Conservation (phyloP, 148 eudicot genomes). For the Camellia lanceoleosa region DNA sequence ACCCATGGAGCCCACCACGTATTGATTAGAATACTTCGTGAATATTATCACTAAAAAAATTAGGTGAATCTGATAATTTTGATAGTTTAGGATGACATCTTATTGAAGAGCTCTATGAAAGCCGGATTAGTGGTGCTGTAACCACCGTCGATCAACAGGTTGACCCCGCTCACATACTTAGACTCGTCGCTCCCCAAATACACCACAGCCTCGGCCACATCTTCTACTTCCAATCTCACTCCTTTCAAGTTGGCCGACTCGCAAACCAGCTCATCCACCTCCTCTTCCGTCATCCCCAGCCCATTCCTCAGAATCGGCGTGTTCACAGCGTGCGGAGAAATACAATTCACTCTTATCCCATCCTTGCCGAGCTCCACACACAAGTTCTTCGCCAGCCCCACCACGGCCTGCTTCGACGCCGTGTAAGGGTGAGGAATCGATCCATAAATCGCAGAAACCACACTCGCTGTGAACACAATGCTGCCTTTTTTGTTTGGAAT, state of each 20-base stretch:
- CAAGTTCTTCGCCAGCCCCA: slow-evolving; percentile 19
- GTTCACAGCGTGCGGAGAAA: slow-evolving; percentile 25
- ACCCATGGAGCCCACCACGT: too few species aligned
- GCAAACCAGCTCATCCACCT: neutral
- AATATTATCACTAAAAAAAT: too few species aligned
- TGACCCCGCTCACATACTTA: slow-evolving; percentile 38
- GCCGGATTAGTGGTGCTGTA: slow-evolving; percentile 30
- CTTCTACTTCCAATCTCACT: slow-evolving; percentile 21
- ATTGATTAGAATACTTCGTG: too few species aligned
- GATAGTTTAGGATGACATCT: neutral
- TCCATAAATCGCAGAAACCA: neutral
- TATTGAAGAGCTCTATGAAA: slow-evolving; percentile 1
- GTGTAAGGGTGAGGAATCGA: neutral
- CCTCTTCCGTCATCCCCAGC: neutral
- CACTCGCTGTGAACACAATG: slow-evolving; percentile 24
- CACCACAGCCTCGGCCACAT: slow-evolving; percentile 37
- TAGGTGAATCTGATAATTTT: too few species aligned
- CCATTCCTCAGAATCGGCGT: slow-evolving; percentile 17
- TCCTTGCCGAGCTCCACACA: slow-evolving; percentile 35
- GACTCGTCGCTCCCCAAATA: slow-evolving; percentile 45
- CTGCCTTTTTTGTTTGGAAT: slow-evolving; percentile 23
- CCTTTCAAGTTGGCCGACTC: slow-evolving; percentile 26
- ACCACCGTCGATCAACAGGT: slow-evolving; percentile 49
- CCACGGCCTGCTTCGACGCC: slow-evolving; percentile 11
- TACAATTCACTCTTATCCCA: slow-evolving; percentile 43